A percentile compares a stretch with the other conserved stretches of the same genome.
Evolutionary conservation across 208 protist genomes (phyloP).

Genomic region (Leishmania tropica): DNA sequence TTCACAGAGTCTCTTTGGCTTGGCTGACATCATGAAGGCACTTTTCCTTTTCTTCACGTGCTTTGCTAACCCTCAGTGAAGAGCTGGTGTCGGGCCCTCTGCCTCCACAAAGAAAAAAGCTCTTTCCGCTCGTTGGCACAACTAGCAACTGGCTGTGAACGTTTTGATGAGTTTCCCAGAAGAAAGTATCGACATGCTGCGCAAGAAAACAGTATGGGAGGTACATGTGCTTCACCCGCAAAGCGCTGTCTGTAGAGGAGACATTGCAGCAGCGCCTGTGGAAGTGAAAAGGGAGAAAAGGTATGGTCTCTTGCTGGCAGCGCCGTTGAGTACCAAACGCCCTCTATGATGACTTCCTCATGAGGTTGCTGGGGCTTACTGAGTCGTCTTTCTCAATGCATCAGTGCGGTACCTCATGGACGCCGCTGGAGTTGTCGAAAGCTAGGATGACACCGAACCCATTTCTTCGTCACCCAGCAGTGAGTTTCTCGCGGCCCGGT

Average conservation of each 20-base stretch:
- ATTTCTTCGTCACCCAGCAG: not conserved
- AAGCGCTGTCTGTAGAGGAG: not conserved
- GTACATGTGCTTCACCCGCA: not conserved
- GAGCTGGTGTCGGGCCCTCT: not conserved
- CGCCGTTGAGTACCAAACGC: not conserved
- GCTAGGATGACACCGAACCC: not conserved
- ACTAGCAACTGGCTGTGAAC: conserved; percentile 24
- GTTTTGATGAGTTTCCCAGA: conserved; percentile 17
- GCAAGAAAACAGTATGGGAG: not conserved
- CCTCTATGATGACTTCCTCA: not conserved
- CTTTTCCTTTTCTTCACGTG: not conserved
- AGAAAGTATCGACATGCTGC: not conserved
- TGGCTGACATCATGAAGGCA: not conserved
- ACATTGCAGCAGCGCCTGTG: not conserved
- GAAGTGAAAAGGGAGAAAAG: not conserved
- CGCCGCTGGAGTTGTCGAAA: not conserved
- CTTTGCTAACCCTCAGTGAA: not conserved
- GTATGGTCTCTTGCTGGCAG: not conserved
- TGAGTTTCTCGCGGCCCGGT: not conserved
- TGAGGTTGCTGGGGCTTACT: not conserved
- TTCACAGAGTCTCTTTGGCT: not conserved
- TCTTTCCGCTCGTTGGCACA: conserved; percentile 2
- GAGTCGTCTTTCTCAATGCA: not conserved
- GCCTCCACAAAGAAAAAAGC: not conserved
- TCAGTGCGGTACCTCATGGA: not conserved